Evolutionary conservation across 352 stramenopile genomes (phyloP).

Genomic region (Peronosclerospora sorghi): DNA sequence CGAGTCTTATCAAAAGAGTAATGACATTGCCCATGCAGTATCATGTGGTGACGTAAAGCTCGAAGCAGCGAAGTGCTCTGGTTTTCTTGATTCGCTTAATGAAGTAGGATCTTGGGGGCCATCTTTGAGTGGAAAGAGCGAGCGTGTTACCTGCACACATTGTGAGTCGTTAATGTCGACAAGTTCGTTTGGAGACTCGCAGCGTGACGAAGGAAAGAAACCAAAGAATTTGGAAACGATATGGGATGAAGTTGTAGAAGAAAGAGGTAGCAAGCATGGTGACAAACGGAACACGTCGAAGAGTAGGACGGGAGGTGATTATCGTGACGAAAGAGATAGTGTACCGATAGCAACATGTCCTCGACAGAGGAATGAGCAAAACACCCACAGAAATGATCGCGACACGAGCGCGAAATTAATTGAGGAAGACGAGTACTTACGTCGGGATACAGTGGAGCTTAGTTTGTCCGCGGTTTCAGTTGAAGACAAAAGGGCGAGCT

Average conservation of each 20-base stretch:
- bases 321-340: background rate
- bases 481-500: background rate
- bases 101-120: too few species aligned
- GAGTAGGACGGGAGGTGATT: background rate
- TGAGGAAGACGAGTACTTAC: background rate
- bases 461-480: background rate
- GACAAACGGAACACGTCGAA: background rate
- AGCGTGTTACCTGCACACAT: too few species aligned
- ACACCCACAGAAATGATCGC: background rate
- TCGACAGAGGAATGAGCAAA: background rate
- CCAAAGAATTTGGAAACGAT: background rate
- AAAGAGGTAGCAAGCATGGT: background rate
- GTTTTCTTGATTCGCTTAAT: too few species aligned
- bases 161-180: too few species aligned
- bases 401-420: background rate
- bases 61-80: too few species aligned
- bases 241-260: background rate
- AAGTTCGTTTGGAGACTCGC: background rate
- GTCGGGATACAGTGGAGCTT: background rate
- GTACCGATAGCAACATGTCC: background rate
- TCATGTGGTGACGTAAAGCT: too few species aligned
- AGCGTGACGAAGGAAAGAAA: background rate
- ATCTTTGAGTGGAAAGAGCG: too few species aligned
- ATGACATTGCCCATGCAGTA: too few species aligned
- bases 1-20: too few species aligned